Conservation (phyloP, 257 asterid species). For the Solanum habrochaites region DNA sequence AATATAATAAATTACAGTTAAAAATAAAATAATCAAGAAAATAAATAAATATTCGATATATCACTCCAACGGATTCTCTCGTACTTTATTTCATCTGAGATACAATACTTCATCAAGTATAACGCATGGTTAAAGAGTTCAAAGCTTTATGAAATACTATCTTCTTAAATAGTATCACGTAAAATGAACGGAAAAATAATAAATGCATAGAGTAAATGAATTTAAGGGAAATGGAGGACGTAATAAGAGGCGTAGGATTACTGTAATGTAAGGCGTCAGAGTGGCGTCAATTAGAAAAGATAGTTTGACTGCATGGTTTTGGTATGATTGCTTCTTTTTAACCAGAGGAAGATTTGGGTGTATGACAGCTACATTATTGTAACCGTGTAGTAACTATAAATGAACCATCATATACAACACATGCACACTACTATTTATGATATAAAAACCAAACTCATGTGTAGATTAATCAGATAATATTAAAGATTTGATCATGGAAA, state of each 20-base stretch:
- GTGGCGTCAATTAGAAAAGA: slow-evolving; percentile 33
- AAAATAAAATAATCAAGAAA: no score
- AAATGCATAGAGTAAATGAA: background rate
- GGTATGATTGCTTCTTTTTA: slow-evolving; percentile 19
- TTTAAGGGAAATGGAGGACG: background rate
- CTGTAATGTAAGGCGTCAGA: slow-evolving; percentile 27
- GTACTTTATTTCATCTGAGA: background rate
- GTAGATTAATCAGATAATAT: background rate
- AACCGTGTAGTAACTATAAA: slow-evolving; percentile 25
- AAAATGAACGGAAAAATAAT: no score
- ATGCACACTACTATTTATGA: background rate
- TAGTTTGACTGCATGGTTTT: slow-evolving; percentile 24
- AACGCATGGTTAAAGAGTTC: fast-evolving
- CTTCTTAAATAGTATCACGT: background rate
- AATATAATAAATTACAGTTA: background rate
- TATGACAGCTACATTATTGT: slow-evolving; percentile 8
- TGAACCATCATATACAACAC: slow-evolving; percentile 15
- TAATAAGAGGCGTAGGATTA: slow-evolving; percentile 25
- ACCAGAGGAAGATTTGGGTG: slow-evolving; percentile 20
- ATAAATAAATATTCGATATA: no score
- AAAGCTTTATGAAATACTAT: fast-evolving
- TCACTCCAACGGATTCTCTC: background rate
- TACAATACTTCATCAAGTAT: no score
- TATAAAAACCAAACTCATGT: background rate
- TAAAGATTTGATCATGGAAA: background rate